These are phyloP conservation scores for Ogataea hybrid DNA, from an alignment of 1,139 yeast genomes.

Conservation along the genomic window DNA sequence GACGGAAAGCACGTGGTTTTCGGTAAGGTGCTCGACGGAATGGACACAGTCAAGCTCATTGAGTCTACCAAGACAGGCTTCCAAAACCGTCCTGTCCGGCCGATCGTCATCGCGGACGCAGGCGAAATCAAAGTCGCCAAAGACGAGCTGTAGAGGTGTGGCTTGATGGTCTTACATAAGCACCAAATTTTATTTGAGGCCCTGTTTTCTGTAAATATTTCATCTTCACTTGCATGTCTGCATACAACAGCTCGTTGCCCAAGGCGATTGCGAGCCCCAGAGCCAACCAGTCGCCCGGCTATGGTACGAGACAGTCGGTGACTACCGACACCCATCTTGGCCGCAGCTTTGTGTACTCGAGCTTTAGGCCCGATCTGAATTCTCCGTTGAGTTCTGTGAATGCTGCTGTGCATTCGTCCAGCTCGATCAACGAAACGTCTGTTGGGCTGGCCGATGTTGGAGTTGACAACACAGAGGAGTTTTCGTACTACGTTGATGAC, in stretches of 20 bases:
- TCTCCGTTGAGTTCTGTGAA: conserved; percentile 16
- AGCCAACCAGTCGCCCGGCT: not conserved
- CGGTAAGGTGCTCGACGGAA: conserved; percentile 56
- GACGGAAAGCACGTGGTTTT: conserved; percentile 60
- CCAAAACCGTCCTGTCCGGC: conserved; percentile 51
- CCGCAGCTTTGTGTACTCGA: conserved; percentile 31
- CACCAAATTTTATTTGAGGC: not conserved
- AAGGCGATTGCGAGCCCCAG: conserved; percentile 18
- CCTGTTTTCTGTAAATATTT: not conserved
- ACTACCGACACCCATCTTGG: conserved; percentile 26
- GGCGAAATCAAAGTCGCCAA: conserved; percentile 36
- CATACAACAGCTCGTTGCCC: conserved; percentile 20
- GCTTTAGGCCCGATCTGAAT: conserved; percentile 25
- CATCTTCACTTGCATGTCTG: conserved; percentile 15
- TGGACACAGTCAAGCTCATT: conserved; percentile 52
- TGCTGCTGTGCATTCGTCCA: conserved; percentile 42
- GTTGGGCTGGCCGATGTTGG: conserved; percentile 62
- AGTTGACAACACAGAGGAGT: conserved; percentile 37
- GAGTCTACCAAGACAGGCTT: conserved; percentile 49
- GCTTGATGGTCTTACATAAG: conserved; percentile 4
- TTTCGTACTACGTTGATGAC: not conserved
- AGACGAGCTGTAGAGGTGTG: conserved; percentile 11
- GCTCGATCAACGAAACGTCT: conserved; percentile 60
- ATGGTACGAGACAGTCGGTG: conserved; percentile 18
- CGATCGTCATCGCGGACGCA: conserved; percentile 44